These are phyloP conservation scores for Lunularia cruciata DNA, from an alignment of 225 moss, liverwort and hornwort species.

Conservation along the genomic window DNA sequence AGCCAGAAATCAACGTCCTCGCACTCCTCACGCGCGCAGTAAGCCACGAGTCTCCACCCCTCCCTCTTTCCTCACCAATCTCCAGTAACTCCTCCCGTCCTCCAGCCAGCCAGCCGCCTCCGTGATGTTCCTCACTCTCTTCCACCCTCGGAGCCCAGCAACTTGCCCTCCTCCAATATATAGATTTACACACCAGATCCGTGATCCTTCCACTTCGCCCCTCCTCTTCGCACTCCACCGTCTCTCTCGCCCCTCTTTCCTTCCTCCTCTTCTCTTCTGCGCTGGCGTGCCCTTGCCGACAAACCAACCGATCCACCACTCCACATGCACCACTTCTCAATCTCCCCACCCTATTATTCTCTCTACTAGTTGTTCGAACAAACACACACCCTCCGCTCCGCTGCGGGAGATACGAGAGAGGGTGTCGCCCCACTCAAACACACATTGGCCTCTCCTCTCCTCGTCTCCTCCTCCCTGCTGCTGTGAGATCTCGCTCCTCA, in stretches of 20 bases:
- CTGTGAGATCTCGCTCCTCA: no score
- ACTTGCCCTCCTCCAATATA: neutral
- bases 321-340: conserved; percentile 7
- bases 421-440: conserved; percentile 20
- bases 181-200: neutral
- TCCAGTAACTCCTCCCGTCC: conserved; percentile 7
- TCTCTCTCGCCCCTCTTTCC: neutral
- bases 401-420: conserved; percentile 36
- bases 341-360: neutral
- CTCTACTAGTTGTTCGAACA: neutral
- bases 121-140: neutral
- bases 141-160: neutral
- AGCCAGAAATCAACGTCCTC: conserved; percentile 8
- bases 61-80: conserved; percentile 10
- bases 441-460: conserved; percentile 10
- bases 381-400: conserved; percentile 19
- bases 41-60: conserved; percentile 16
- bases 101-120: neutral
- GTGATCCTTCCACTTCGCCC: neutral
- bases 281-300: conserved; percentile 13
- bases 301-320: conserved; percentile 15
- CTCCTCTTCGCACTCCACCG: neutral
- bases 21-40: neutral
- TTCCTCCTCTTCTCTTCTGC: neutral
- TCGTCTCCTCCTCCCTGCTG: no score